These are phyloP conservation scores for Hypoxylon lienhwacheense DNA, from an alignment of 495 filamentous ascomycete genomes.

Conservation along the genomic window DNA sequence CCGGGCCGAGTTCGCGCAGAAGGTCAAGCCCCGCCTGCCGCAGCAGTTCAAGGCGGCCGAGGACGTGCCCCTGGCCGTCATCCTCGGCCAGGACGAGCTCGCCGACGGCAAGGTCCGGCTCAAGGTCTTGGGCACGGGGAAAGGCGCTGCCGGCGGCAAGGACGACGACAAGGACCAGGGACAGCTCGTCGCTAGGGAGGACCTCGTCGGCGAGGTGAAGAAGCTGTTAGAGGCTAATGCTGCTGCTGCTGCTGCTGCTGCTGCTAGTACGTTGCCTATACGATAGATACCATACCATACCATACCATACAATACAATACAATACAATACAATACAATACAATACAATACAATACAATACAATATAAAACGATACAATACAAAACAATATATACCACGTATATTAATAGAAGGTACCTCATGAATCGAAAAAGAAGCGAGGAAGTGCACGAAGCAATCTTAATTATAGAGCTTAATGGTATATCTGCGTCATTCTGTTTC, in stretches of 20 bases:
- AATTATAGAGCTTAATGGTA: too few species aligned
- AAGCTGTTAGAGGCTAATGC: conserved; percentile 32
- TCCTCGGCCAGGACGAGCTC: conserved; percentile 82
- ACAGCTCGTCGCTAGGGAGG: conserved; percentile 53
- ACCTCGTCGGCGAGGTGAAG: conserved; percentile 64
- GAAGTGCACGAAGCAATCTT: too few species aligned
- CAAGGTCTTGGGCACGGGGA: conserved; percentile 68
- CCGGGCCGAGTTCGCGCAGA: conserved; percentile 74
- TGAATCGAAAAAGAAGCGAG: too few species aligned
- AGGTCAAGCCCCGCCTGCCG: conserved; percentile 76
- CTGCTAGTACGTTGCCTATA: conserved; percentile 19
- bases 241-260: too few species aligned
- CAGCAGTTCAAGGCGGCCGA: conserved; percentile 84
- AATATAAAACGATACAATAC: conserved; percentile 1
- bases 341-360: background rate
- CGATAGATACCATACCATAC: conserved; percentile 6
- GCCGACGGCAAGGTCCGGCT: conserved; percentile 74
- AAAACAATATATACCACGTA: background rate
- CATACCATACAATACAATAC: background rate
- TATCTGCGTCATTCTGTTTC: too few species aligned
- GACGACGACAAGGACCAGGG: conserved; percentile 74
- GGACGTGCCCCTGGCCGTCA: conserved; percentile 72
- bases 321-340: background rate
- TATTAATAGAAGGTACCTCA: too few species aligned
- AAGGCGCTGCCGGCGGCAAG: conserved; percentile 56